phyloP scores from a whole-genome alignment of 73 alveolate species.

The Urostyla sp. region DNA sequence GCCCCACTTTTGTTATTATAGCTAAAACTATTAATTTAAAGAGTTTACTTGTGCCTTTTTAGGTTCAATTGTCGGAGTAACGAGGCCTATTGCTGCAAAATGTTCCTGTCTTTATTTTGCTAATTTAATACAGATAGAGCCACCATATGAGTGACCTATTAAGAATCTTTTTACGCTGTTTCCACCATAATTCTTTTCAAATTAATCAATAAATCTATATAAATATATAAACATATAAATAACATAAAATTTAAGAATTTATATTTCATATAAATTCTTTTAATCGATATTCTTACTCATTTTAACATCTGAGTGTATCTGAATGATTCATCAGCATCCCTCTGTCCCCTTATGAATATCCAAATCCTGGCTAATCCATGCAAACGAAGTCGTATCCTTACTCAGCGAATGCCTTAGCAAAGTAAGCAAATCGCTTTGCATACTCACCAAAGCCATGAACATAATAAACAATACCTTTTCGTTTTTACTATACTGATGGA shows the following conservation, averaged over 20 bases:
- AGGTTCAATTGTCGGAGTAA: slow-evolving; percentile 3
- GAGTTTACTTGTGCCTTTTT: slow-evolving; percentile 8
- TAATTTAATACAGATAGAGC: not conserved
- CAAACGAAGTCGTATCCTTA: slow-evolving; percentile 67
- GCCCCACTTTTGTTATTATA: not conserved
- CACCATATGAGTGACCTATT: slow-evolving; percentile 33
- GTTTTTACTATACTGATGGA: slow-evolving; percentile 14
- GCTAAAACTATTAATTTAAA: slow-evolving; percentile 24
- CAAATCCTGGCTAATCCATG: slow-evolving; percentile 64
- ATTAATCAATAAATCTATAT: not conserved
- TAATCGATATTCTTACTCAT: too few relatives aligned
- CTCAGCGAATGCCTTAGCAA: slow-evolving; percentile 58
- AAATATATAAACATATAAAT: not conserved
- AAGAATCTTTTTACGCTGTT: not conserved
- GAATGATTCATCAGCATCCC: slow-evolving; percentile 36
- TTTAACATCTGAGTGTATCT: not conserved
- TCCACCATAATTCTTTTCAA: slow-evolving; percentile 20
- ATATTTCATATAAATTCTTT: too few relatives aligned
- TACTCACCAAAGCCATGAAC: slow-evolving; percentile 72
- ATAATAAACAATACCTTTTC: slow-evolving; percentile 50
- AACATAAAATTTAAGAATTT: not conserved
- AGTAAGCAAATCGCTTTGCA: slow-evolving; percentile 61
- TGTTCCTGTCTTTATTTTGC: not conserved
- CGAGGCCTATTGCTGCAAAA: slow-evolving; percentile 17
- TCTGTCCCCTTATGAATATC: slow-evolving; percentile 56